These are phyloP conservation scores for Logfia minima DNA, from an alignment of 129 eudicot genomes.

Conservation along the genomic window DNA sequence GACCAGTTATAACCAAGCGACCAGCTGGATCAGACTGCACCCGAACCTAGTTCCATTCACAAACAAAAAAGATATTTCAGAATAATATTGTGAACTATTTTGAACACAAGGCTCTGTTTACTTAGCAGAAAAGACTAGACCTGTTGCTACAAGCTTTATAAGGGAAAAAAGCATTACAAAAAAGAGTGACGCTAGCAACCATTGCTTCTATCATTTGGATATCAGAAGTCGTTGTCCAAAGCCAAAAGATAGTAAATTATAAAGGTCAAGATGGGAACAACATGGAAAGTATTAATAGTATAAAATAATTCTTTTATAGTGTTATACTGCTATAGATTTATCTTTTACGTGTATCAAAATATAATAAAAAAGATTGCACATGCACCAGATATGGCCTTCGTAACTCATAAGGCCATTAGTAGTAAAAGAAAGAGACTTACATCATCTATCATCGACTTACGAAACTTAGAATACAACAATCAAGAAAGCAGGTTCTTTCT, in stretches of 20 bases:
- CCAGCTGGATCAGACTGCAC: constrained; percentile 98
- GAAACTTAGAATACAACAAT: not conserved
- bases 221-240: not conserved
- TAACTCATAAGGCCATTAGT: too few relatives aligned
- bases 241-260: not conserved
- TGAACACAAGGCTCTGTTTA: not conserved
- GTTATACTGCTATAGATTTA: not conserved
- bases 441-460: too few relatives aligned
- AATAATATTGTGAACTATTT: not conserved
- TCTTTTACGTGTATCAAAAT: not conserved
- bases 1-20: constrained; percentile 86
- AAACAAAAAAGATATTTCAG: not conserved
- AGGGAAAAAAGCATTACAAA: too few relatives aligned
- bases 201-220: not conserved
- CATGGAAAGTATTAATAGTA: not conserved
- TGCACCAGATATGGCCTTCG: too few relatives aligned
- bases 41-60: constrained; percentile 64
- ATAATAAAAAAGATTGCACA: too few relatives aligned
- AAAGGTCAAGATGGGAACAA: not conserved
- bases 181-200: too few relatives aligned
- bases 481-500: not conserved
- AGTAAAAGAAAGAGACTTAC: too few relatives aligned
- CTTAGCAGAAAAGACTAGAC: too few relatives aligned
- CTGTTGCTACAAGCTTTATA: too few relatives aligned
- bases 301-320: too few relatives aligned